Evolutionary conservation across 148 eudicot genomes (phyloP).

Genomic region (Salicornia ramosissima): DNA sequence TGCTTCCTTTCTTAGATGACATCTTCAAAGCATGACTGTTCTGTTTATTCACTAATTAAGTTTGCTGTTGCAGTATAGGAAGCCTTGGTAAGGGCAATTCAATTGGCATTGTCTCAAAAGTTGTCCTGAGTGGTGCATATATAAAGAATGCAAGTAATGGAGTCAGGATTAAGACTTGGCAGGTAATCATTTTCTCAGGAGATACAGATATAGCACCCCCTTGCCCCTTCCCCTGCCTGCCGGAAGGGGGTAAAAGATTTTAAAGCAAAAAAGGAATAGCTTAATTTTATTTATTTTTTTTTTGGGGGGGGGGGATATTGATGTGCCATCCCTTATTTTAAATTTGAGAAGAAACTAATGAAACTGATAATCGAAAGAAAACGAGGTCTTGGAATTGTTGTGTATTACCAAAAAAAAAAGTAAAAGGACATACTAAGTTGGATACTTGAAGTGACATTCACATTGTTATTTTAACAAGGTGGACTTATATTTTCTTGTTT

Average conservation of each 20-base stretch:
- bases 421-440: background rate
- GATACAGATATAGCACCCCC: constrained; percentile 6
- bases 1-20: background rate
- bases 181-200: constrained; percentile 44
- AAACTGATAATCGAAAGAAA: background rate
- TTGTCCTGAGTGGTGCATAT: constrained; percentile 65
- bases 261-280: background rate
- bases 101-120: constrained; percentile 61
- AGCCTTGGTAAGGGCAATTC: constrained; percentile 90
- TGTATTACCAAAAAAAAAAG: too few species aligned
- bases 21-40: constrained; percentile 4
- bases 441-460: background rate
- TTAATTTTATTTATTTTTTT: too few species aligned
- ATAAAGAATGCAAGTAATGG: constrained; percentile 75
- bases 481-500: background rate
- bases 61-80: constrained; percentile 63
- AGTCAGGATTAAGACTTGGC: constrained; percentile 89
- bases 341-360: background rate
- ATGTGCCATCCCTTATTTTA: background rate
- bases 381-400: too few species aligned
- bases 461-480: background rate
- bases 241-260: too few species aligned
- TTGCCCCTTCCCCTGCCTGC: background rate
- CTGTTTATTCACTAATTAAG: background rate
- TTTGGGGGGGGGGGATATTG: too few species aligned